Evolutionary conservation across 2,329 filamentous ascomycete genomes (phyloP), one percentile per base, ranked within the genome.

Genomic region (Aspergillus fischeri): DNA sequence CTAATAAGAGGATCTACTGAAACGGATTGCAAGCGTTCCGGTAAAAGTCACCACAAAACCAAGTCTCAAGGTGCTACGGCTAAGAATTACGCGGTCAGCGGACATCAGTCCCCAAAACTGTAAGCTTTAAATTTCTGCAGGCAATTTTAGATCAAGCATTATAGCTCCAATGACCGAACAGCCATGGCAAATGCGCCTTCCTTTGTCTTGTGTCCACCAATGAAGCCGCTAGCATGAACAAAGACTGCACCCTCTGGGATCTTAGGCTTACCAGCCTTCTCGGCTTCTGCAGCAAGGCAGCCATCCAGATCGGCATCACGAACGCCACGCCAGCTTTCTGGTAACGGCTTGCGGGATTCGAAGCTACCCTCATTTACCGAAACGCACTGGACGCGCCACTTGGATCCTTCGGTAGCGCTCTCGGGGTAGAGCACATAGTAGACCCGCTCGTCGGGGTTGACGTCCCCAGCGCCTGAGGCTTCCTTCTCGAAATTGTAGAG

Each of bases 361-460:
- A 99, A 99, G 58, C 91, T 94, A 70, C 90, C 88, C 73, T 89
- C 87, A 73, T 85, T 84, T 57, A 90, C 86, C 50, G 91, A 90
- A n/a, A 97, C 94, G 61, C 89, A 88, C 76, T 97, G 92, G 60
- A 99, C 89, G 57, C 94, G 86, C 94, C 94, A 97, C 78, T 94
- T 96, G 69, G 88, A 82, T 62, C 84, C 88, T 49, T 86, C 84
- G 48, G 83, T 81, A 28, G 86, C 83, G 69, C 85, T 90, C 79
- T 99, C 93, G 0, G 92, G 89, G 76, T 97, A 97, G 27, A 97
- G 80, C 14, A 96, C 92, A 70, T 97, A 97, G 52, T 92, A 81
- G 3, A 93, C 86, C 65, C 85, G 83, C 44, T 85, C 75, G 0
- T 78, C 77, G 28, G 77, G 60, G 60, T 73, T 68, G 54, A 68